Conservation (phyloP, 768 basidiomycete genomes). For the Russula emetica region DNA sequence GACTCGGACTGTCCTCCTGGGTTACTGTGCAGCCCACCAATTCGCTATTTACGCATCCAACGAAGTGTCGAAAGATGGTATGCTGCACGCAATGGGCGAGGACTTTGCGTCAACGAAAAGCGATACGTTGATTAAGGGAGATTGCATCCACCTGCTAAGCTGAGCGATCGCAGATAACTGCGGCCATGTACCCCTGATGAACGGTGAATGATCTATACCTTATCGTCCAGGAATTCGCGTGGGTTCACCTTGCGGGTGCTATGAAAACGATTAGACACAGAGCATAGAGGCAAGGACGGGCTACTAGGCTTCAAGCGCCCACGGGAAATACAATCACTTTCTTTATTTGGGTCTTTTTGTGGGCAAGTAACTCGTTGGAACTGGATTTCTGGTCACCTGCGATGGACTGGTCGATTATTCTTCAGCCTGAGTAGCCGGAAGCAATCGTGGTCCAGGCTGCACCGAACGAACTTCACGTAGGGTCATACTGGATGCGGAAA, state of each 20-base stretch:
- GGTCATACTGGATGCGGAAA: no score
- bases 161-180: background rate
- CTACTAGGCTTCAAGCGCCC: no score
- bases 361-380: background rate
- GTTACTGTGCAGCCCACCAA: background rate
- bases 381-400: background rate
- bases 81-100: background rate
- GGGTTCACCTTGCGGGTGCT: background rate
- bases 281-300: background rate
- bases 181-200: background rate
- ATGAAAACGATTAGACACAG: background rate
- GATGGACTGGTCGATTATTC: background rate
- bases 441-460: background rate
- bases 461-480: background rate
- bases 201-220: background rate
- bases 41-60: background rate
- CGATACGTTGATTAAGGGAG: background rate
- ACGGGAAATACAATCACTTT: no score
- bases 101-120: background rate
- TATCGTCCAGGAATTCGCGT: background rate
- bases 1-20: no score
- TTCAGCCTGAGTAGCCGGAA: background rate
- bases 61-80: background rate
- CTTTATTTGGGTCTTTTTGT: background rate
- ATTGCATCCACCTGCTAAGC: background rate